Percentiles rank a stretch among this genome's conserved stretches.
These are phyloP conservation scores for Byssochlamys sp. DNA, from an alignment of 2,329 filamentous ascomycete genomes.

Conservation along the genomic window DNA sequence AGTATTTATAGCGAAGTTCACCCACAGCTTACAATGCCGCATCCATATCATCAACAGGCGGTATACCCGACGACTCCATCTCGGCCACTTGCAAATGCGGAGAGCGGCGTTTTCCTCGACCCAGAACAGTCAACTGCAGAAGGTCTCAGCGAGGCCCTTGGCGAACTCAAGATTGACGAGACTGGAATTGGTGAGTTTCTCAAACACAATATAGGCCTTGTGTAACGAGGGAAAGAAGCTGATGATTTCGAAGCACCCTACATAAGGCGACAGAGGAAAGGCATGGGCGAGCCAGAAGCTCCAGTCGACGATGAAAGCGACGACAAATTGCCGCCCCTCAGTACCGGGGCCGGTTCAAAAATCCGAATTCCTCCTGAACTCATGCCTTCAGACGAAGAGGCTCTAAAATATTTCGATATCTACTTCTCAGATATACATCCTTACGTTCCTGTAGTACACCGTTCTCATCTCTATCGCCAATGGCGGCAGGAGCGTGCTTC, in stretches of 20 bases:
- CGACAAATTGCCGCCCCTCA: constrained; percentile 57
- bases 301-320: constrained; percentile 59
- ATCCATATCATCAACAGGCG: constrained; percentile 19
- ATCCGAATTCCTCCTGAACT: constrained; percentile 84
- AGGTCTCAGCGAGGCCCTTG: constrained; percentile 69
- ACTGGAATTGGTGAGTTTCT: constrained; percentile 63
- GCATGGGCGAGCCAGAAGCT: constrained; percentile 44
- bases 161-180: constrained; percentile 77
- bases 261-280: constrained; percentile 56
- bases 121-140: constrained; percentile 58
- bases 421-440: constrained; percentile 87
- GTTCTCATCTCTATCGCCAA: constrained; percentile 72
- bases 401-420: constrained; percentile 75
- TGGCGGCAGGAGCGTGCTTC: constrained; percentile 75
- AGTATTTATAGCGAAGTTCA: constrained; percentile 23
- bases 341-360: constrained; percentile 60
- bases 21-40: constrained; percentile 22
- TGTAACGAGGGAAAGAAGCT: constrained; percentile 1
- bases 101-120: constrained; percentile 46
- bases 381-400: constrained; percentile 80
- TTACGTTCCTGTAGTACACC: constrained; percentile 82
- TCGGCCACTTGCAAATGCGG: constrained; percentile 19
- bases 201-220: background rate
- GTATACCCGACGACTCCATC: constrained; percentile 18
- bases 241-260: constrained; percentile 58